phyloP scores from a whole-genome alignment of 805 yeast genomes.

The Sugiyamaella smithiae region DNA sequence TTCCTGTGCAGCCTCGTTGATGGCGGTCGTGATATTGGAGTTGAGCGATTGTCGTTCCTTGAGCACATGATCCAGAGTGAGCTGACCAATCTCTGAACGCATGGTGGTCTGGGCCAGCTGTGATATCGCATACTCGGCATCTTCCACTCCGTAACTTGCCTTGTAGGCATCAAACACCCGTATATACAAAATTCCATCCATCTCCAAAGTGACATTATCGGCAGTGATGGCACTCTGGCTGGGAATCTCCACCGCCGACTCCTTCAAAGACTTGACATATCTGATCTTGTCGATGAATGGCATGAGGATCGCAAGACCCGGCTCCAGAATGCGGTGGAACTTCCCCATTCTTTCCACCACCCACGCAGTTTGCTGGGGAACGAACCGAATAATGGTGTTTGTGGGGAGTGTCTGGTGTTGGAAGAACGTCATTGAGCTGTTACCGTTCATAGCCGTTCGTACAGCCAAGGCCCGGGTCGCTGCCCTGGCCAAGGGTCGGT shows the following conservation, averaged over 20 bases:
- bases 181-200: conserved; percentile 80
- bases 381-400: conserved; percentile 71
- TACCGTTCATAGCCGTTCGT: conserved; percentile 5
- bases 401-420: conserved; percentile 66
- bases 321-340: conserved; percentile 61
- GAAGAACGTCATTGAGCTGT: conserved; percentile 47
- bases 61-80: conserved; percentile 74
- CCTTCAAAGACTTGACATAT: conserved; percentile 80
- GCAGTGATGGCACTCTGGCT: conserved; percentile 81
- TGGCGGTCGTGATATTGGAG: conserved; percentile 67
- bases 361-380: conserved; percentile 91
- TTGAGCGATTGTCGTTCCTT: conserved; percentile 73
- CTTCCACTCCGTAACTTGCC: conserved; percentile 86
- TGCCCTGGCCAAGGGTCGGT: not conserved
- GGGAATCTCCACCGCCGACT: conserved; percentile 81
- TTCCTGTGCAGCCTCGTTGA: conserved; percentile 78
- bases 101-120: conserved; percentile 89
- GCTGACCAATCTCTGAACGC: conserved; percentile 85
- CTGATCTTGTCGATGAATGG: conserved; percentile 75
- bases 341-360: conserved; percentile 89
- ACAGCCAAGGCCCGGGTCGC: not conserved
- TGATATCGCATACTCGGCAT: conserved; percentile 78
- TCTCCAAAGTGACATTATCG: conserved; percentile 78
- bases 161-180: conserved; percentile 77
- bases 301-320: conserved; percentile 70